Conservation (phyloP, 2,329 filamentous ascomycete genomes). For the Chalaropsis ovoidea region DNA sequence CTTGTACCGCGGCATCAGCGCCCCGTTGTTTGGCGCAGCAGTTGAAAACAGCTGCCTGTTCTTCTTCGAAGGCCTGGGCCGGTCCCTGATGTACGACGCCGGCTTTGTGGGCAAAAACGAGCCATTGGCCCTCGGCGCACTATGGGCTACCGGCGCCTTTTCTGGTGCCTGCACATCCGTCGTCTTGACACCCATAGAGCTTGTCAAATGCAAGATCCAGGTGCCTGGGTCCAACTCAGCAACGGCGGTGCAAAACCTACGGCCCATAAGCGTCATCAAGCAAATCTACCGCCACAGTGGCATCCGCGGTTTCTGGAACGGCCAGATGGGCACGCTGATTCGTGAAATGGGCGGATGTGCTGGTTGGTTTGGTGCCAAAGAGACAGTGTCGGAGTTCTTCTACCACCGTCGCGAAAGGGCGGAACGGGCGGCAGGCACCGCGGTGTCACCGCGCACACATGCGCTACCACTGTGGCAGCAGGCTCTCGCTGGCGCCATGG, state of each 20-base stretch:
- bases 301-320: slow-evolving; percentile 82
- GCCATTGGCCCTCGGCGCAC: slow-evolving; percentile 60
- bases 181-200: slow-evolving; percentile 85
- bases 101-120: slow-evolving; percentile 43
- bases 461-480: slow-evolving; percentile 75
- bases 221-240: slow-evolving; percentile 41
- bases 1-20: slow-evolving; percentile 85
- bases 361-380: slow-evolving; percentile 90
- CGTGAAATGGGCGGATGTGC: slow-evolving; percentile 87
- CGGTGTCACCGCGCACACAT: slow-evolving; percentile 48
- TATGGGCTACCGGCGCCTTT: slow-evolving; percentile 72
- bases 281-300: slow-evolving; percentile 78
- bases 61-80: slow-evolving; percentile 73
- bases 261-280: slow-evolving; percentile 60
- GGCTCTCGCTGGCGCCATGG: slow-evolving; percentile 73
- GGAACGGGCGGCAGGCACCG: slow-evolving; percentile 36
- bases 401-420: slow-evolving; percentile 44
- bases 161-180: slow-evolving; percentile 84
- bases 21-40: slow-evolving; percentile 80
- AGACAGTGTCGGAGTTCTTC: slow-evolving; percentile 64
- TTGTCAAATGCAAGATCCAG: slow-evolving; percentile 98
- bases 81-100: slow-evolving; percentile 50
- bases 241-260: slow-evolving; percentile 38
- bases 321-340: slow-evolving; percentile 85
- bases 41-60: slow-evolving; percentile 88